Evolutionary conservation across 129 eudicot genomes (phyloP).

Genomic region (Solidago caesia): DNA sequence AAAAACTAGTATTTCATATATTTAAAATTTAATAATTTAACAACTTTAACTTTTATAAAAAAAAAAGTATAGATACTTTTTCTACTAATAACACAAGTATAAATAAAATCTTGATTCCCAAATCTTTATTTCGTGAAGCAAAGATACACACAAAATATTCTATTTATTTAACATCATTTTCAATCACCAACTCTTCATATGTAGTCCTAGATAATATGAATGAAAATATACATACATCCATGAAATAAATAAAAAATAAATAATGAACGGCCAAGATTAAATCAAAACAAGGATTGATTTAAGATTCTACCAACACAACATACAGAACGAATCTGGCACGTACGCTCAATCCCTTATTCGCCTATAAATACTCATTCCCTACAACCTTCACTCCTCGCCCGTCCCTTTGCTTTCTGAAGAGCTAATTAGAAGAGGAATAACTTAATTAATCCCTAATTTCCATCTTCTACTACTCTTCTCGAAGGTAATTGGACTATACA

Average conservation of each 20-base stretch:
- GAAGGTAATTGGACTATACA: conserved; percentile 21
- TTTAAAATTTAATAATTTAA: no score
- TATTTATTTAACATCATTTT: conserved; percentile 4
- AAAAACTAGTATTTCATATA: no score
- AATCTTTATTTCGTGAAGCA: no score
- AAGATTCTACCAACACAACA: conserved; percentile 29
- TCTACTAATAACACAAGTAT: no score
- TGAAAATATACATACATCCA: not conserved
- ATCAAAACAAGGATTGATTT: not conserved
- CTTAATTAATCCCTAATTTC: not conserved
- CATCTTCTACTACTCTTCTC: conserved; percentile 16
- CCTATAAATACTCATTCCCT: conserved; percentile 23
- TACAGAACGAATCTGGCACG: conserved; percentile 39
- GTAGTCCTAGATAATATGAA: not conserved
- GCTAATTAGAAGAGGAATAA: conserved; percentile 13
- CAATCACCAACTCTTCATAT: conserved; percentile 20
- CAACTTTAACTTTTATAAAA: no score
- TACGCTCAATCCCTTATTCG: conserved; percentile 9
- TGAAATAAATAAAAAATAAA: not conserved
- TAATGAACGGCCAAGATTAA: conserved; percentile 22
- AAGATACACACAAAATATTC: no score
- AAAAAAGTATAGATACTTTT: no score
- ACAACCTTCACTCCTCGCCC: conserved; percentile 28
- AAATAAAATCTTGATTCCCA: no score
- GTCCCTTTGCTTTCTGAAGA: conserved; percentile 32